phyloP scores from a whole-genome alignment of 2,329 filamentous ascomycete species.

The Penicillium sp. region DNA sequence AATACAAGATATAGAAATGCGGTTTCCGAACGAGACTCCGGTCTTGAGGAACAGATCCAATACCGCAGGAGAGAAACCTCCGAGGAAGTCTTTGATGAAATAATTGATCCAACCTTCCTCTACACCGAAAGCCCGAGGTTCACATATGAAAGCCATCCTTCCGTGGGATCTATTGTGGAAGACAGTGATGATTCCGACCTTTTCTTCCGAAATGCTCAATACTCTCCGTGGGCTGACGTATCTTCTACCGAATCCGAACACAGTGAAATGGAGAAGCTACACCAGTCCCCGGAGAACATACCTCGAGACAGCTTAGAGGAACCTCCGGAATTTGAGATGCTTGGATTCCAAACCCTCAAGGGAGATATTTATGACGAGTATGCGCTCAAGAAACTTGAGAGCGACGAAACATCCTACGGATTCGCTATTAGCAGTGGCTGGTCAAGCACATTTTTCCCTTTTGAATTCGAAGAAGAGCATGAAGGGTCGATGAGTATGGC shows the following conservation, averaged over 20 bases:
- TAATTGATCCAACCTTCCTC: constrained; percentile 4
- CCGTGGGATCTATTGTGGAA: no score
- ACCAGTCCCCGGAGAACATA: not conserved
- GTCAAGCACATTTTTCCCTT: constrained; percentile 15
- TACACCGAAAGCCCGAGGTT: not conserved
- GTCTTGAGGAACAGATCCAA: not conserved
- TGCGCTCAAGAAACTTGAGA: not conserved
- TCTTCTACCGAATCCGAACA: not conserved
- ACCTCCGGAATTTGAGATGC: not conserved
- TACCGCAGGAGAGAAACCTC: not conserved
- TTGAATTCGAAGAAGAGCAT: not conserved
- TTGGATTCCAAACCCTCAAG: not conserved
- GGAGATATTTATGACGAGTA: not conserved
- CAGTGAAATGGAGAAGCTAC: not conserved
- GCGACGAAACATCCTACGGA: not conserved
- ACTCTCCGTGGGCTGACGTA: not conserved
- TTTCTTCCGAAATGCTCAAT: not conserved
- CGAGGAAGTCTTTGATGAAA: not conserved
- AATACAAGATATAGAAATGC: not conserved
- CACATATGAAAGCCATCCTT: not conserved
- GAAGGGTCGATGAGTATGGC: not conserved
- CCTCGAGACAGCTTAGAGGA: not conserved
- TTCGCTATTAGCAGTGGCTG: constrained; percentile 17
- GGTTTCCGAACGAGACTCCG: not conserved
- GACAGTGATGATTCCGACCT: not conserved